Evolutionary conservation across 495 filamentous ascomycete genomes (phyloP).

Genomic region (Neurospora sublineolata): DNA sequence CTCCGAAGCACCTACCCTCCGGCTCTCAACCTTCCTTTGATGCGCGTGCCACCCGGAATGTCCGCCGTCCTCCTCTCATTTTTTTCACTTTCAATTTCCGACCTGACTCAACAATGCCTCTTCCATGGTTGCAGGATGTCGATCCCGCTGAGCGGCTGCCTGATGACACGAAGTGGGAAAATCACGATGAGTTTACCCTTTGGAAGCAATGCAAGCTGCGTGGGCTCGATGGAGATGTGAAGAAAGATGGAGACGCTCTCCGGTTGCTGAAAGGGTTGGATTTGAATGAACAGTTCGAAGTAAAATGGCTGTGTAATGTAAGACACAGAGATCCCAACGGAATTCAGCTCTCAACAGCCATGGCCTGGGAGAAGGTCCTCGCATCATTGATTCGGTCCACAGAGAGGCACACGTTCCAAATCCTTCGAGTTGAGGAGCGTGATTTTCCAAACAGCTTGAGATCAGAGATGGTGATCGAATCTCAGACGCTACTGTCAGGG

Average conservation of each 20-base stretch:
- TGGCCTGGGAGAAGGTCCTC: not conserved
- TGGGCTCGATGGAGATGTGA: not conserved
- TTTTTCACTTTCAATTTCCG: not conserved
- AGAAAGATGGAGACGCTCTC: not conserved
- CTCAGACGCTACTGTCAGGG: not conserved
- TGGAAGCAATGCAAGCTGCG: not conserved
- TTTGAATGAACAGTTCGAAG: not conserved
- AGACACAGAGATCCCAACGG: accelerated
- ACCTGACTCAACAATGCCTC: not conserved
- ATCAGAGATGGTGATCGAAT: not conserved
- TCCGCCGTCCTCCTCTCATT: not conserved
- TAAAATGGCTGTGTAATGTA: not conserved
- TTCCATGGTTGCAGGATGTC: not conserved
- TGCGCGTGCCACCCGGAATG: too few species aligned
- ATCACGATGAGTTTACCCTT: not conserved
- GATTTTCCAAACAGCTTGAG: accelerated
- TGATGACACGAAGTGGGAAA: not conserved
- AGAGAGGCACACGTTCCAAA: not conserved
- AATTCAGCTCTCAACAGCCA: not conserved
- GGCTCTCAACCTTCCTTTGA: not conserved
- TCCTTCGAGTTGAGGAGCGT: not conserved
- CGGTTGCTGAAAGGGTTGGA: not conserved
- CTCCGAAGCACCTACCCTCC: not conserved
- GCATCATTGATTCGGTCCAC: not conserved
- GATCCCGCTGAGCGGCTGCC: not conserved